Base-by-base conservation (phyloP, 495 filamentous ascomycete species). In the Daldinia decipiens region DNA sequence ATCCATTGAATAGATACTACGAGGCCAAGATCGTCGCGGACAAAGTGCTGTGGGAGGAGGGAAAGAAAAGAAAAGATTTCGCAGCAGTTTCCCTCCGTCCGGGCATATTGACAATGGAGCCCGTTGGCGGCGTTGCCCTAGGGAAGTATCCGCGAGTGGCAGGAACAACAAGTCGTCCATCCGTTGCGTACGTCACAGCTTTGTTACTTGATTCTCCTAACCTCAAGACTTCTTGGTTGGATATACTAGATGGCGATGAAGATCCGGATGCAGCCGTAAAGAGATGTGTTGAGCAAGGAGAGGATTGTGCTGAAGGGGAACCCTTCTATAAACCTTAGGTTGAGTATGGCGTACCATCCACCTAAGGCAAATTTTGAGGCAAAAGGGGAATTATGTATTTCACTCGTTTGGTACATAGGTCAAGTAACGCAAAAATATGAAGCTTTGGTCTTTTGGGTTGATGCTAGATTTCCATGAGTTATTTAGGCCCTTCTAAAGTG, bases 11-110 rank as follows among this genome's bases (percentile, higher is more conserved):
- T 45, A 81, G 79, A 1, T 95, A 95, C 77, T 89, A 87, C 72
- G 82, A 89, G 59, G 92, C 93, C 53, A 95, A 95, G 78, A 74
- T 91, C 2, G 88, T 87, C 9, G 91, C 91, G 1, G 93, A 97
- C 76, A 87, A 93, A 77, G 87, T 83, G 47, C 81, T 94, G 68
- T 91, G 89, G 60, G 84, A 86, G 5, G 80, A 84, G 6, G 70
- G 83, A 34, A 82, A 83, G 67, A 70, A 75, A 59, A 71, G 81
- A 9, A 43, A 65, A 39, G 67, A 80, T 1, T 88, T 92, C 77
- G 84, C 86, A 65, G 89, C 86, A 32, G 91, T 95, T 65, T 83
- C 84, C 62, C 77, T 97, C 45, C 85, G 93, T 7, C 92, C 93
- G 0, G 92, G 91, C 0, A 59, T 65, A 3, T 77, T 97, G 80